Evolutionary conservation across 1,139 yeast genomes (phyloP).

Genomic region (Keqinozyma sinolaborantium): DNA sequence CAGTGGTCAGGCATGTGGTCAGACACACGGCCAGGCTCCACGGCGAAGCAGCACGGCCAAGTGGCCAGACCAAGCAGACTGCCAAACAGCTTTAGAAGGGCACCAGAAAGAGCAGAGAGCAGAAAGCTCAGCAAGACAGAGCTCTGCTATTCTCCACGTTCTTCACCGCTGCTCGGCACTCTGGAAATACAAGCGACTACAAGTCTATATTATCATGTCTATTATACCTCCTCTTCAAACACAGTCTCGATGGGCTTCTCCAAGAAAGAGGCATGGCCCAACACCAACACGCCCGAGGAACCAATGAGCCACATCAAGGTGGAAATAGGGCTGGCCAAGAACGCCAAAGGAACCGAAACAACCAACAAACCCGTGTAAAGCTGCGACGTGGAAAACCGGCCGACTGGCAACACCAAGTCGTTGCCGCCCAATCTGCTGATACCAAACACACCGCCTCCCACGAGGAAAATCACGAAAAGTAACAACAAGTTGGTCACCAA

Average conservation of each 20-base stretch:
- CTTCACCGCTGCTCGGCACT: too few species aligned
- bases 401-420: constrained; percentile 71
- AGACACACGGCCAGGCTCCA: too few species aligned
- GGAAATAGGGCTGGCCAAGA: constrained; percentile 89
- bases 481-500: constrained; percentile 80
- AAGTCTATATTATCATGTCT: not conserved
- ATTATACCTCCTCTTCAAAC: constrained; percentile 75
- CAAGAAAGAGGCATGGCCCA: constrained; percentile 90
- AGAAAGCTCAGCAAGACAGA: too few species aligned
- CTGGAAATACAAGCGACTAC: too few species aligned
- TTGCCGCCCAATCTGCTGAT: constrained; percentile 78
- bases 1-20: too few species aligned
- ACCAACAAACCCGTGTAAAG: constrained; percentile 82
- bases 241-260: constrained; percentile 98
- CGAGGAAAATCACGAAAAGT: constrained; percentile 72
- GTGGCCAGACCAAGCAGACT: too few species aligned
- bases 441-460: constrained; percentile 70
- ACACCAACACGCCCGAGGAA: constrained; percentile 81
- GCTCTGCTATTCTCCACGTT: too few species aligned
- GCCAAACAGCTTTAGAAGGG: too few species aligned
- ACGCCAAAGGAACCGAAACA: constrained; percentile 81
- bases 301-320: constrained; percentile 97
- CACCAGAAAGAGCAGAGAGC: too few species aligned
- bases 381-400: constrained; percentile 72
- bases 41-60: too few species aligned